phyloP scores from a whole-genome alignment of 2,329 filamentous ascomycete species.

The Niveomyces coronatus region DNA sequence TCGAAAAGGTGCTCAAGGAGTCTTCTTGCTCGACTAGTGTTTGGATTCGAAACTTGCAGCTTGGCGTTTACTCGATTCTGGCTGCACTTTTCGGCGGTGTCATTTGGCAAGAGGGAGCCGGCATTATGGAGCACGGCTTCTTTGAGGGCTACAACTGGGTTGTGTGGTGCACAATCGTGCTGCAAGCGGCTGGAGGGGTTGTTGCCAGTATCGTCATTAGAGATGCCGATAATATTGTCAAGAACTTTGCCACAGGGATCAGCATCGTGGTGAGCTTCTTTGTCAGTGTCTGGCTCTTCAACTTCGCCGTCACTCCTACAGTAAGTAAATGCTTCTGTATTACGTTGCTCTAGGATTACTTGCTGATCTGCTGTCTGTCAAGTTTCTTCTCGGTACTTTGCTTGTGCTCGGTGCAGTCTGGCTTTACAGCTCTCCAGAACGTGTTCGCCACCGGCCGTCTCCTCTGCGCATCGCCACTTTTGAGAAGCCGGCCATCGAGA shows the following conservation, averaged over 20 bases:
- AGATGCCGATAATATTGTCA: slow-evolving; percentile 61
- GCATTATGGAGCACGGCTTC: slow-evolving; percentile 76
- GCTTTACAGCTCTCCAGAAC: slow-evolving; percentile 64
- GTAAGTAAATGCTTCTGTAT: slow-evolving; percentile 41
- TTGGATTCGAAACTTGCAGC: slow-evolving; percentile 90
- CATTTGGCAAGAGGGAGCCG: slow-evolving; percentile 74
- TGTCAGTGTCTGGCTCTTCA: slow-evolving; percentile 76
- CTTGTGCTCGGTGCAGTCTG: slow-evolving; percentile 77
- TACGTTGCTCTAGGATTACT: slow-evolving; percentile 1
- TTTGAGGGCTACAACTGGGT: slow-evolving; percentile 91
- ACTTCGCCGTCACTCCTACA: slow-evolving; percentile 60
- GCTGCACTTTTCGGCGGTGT: slow-evolving; percentile 81
- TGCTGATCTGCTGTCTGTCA: not conserved
- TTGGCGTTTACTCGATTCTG: slow-evolving; percentile 90
- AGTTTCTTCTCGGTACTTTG: slow-evolving; percentile 76
- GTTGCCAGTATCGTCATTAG: slow-evolving; percentile 43
- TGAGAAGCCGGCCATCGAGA: slow-evolving; percentile 61
- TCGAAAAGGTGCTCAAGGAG: slow-evolving; percentile 87
- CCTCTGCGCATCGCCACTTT: slow-evolving; percentile 62
- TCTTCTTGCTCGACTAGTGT: slow-evolving; percentile 65
- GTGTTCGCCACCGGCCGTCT: slow-evolving; percentile 43
- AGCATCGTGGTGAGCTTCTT: slow-evolving; percentile 83
- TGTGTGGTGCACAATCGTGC: slow-evolving; percentile 74
- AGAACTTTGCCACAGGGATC: slow-evolving; percentile 87
- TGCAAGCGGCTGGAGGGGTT: slow-evolving; percentile 78